Evolutionary conservation across 2,329 filamentous ascomycete species (phyloP).

Genomic region (Endocalyx cinctus): DNA sequence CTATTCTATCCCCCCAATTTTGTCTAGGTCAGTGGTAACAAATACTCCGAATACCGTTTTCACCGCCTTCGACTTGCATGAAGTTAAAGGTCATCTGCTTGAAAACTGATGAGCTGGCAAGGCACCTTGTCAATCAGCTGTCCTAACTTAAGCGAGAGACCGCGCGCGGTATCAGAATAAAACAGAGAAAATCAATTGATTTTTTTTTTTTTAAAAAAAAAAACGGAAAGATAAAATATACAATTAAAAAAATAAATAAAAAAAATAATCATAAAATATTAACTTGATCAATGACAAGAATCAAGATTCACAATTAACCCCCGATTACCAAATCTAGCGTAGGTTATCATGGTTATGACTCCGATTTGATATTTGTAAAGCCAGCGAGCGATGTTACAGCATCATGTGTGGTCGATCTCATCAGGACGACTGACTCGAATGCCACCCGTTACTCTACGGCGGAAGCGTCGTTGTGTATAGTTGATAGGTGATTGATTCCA

Average conservation of each 20-base stretch:
- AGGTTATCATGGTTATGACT: no score
- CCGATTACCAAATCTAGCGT: no score
- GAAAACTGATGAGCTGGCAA: slow-evolving; percentile 21
- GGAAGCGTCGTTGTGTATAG: no score
- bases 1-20: slow-evolving; percentile 10
- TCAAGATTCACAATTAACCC: no score
- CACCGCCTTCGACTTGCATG: slow-evolving; percentile 17
- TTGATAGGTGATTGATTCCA: no score
- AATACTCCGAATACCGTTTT: slow-evolving; percentile 12
- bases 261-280: not conserved
- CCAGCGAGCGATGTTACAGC: no score
- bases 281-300: not conserved
- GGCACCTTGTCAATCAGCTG: slow-evolving; percentile 18
- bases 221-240: not conserved
- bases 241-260: not conserved
- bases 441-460: no score
- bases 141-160: slow-evolving; percentile 2
- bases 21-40: slow-evolving; percentile 9
- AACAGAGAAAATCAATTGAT: slow-evolving; percentile 2
- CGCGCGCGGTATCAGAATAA: not conserved
- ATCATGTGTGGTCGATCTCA: no score
- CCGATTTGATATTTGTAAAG: no score
- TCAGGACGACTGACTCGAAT: no score
- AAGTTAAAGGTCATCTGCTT: slow-evolving; percentile 19
- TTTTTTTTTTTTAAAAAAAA: no score